Conservation (phyloP, 1,139 yeast genomes). For the Saccharomycopsis hybrid region DNA sequence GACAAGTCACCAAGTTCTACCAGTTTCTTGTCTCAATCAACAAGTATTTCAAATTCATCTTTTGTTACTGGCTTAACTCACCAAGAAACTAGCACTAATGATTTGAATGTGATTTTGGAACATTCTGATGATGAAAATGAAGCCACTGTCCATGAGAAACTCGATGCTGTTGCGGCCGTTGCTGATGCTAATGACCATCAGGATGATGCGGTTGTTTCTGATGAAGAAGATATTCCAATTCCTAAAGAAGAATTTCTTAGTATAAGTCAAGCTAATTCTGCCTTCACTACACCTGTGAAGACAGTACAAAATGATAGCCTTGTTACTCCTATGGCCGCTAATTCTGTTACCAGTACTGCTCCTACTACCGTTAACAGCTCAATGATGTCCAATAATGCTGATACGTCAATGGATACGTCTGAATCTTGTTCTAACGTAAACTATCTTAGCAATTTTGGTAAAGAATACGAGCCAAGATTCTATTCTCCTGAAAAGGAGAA, state of each 20-base stretch:
- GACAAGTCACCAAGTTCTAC: background rate
- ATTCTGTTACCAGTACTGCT: background rate
- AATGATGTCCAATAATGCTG: background rate
- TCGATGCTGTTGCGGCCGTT: background rate
- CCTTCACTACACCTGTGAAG: too few species aligned
- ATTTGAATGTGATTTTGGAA: constrained; percentile 3
- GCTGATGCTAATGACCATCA: background rate
- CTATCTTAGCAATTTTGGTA: constrained; percentile 13
- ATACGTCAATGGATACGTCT: background rate
- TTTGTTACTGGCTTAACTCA: constrained; percentile 14
- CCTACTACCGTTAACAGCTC: background rate
- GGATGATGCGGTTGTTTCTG: constrained; percentile 46
- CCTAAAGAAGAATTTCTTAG: constrained; percentile 23
- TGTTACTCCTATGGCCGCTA: background rate
- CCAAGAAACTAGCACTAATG: constrained; percentile 2
- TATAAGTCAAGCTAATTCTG: background rate
- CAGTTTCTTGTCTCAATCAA: background rate
- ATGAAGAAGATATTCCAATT: constrained; percentile 34
- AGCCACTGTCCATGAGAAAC: constrained; percentile 1
- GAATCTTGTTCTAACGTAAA: background rate
- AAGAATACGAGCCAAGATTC: constrained; percentile 15
- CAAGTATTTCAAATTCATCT: constrained; percentile 7
- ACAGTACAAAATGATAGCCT: too few species aligned
- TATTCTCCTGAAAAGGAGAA: constrained; percentile 6
- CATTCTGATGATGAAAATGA: constrained; percentile 1